Conservation (phyloP, 202 grass and related monocot genomes). For the Cymbopogon flexuosus region DNA sequence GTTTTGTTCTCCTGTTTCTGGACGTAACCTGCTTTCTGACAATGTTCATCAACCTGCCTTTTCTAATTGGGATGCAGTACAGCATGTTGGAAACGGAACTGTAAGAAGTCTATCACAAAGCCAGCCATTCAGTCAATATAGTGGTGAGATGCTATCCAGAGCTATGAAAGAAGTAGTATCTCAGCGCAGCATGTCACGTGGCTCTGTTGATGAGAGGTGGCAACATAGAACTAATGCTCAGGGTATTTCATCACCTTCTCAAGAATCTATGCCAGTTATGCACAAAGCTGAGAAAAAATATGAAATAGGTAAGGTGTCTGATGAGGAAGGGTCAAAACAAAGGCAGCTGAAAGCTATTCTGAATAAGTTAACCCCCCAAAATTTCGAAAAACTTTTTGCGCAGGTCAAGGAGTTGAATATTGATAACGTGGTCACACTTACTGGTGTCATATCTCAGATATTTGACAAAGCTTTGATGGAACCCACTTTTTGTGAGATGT, state of each 20-base stretch:
- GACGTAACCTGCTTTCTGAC: conserved; percentile 36
- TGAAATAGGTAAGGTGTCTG: conserved; percentile 66
- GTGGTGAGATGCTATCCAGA: conserved; percentile 63
- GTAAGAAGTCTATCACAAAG: conserved; percentile 37
- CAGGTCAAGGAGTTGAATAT: conserved; percentile 75
- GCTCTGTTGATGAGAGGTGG: conserved; percentile 60
- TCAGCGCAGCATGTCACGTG: conserved; percentile 30
- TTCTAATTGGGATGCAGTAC: conserved; percentile 39
- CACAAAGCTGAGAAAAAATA: conserved; percentile 83
- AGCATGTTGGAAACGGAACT: conserved; percentile 43
- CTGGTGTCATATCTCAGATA: conserved; percentile 82
- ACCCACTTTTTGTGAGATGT: conserved; percentile 96
- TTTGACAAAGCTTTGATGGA: conserved; percentile 97
- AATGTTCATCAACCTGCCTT: neutral
- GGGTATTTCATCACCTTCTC: conserved; percentile 56
- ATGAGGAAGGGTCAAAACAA: conserved; percentile 78
- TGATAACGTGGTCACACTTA: conserved; percentile 59
- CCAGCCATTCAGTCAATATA: conserved; percentile 45
- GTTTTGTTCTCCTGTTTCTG: conserved; percentile 29
- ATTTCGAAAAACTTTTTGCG: conserved; percentile 80
- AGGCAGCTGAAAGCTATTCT: conserved; percentile 82
- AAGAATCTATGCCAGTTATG: conserved; percentile 45
- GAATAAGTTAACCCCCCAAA: conserved; percentile 89
- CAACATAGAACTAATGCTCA: conserved; percentile 38
- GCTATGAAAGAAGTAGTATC: conserved; percentile 38